phyloP scores from a whole-genome alignment of 306 rosid species.

The Casuarina equisetifolia region DNA sequence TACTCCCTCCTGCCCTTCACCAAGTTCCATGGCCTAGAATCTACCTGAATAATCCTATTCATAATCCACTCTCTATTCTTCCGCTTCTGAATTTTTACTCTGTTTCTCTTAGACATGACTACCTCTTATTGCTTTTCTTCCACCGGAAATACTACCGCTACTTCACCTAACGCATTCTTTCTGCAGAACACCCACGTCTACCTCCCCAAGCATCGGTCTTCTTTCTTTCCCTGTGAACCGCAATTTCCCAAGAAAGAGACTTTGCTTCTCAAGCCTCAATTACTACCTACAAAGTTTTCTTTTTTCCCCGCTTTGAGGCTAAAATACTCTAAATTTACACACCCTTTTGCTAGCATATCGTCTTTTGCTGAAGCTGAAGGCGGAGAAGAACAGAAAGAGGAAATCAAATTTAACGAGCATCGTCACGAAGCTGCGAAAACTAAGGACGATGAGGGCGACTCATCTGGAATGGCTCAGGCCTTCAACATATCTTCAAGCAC shows the following conservation, averaged over 20 bases:
- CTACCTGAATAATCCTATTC: conserved; percentile 48
- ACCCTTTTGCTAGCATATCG: conserved; percentile 66
- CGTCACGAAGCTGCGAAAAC: conserved; percentile 20
- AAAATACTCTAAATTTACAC: conserved; percentile 33
- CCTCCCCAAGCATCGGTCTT: conserved; percentile 25
- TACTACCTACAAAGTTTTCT: conserved; percentile 11
- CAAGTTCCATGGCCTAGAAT: conserved; percentile 55
- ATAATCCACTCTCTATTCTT: conserved; percentile 8
- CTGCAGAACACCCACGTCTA: conserved; percentile 28
- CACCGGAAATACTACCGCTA: conserved; percentile 30
- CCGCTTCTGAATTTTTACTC: not conserved
- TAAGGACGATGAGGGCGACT: conserved; percentile 7
- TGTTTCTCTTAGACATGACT: conserved; percentile 45
- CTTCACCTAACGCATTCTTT: conserved; percentile 27
- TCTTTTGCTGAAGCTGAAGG: conserved; percentile 77
- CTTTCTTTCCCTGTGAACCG: conserved; percentile 25
- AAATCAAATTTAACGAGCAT: conserved; percentile 22
- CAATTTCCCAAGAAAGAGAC: conserved; percentile 21
- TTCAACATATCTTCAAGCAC: conserved; percentile 64
- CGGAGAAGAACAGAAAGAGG: conserved; percentile 35
- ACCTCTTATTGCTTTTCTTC: conserved; percentile 60
- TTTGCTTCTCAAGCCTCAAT: conserved; percentile 30
- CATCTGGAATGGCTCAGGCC: conserved; percentile 66
- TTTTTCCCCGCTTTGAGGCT: conserved; percentile 32
- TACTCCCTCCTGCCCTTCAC: conserved; percentile 8